These are phyloP conservation scores for Sporothrix luriei DNA, from an alignment of 2,329 filamentous ascomycete species.

Conservation along the genomic window DNA sequence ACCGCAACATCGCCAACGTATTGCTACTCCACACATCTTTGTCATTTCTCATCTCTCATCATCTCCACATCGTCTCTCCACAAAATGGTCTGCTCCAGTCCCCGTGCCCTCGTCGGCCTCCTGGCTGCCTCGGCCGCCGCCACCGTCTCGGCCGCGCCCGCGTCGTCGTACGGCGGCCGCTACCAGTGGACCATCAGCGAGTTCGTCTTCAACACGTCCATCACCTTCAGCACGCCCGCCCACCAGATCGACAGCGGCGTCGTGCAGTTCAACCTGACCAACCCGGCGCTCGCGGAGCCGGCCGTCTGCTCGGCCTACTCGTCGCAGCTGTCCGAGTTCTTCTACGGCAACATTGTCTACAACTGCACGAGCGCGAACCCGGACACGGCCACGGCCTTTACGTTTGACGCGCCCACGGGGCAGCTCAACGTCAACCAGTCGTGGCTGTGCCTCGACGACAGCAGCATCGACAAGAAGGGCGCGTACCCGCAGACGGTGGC, in stretches of 20 bases:
- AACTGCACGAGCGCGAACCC: conserved; percentile 45
- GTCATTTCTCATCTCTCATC: too few relatives aligned
- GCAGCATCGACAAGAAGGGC: conserved; percentile 44
- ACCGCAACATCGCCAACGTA: not conserved
- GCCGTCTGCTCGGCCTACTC: conserved; percentile 48
- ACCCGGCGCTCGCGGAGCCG: conserved; percentile 48
- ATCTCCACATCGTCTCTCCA: conserved; percentile 2
- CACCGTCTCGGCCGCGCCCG: not conserved
- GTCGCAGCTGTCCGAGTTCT: conserved; percentile 52
- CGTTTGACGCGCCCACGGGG: conserved; percentile 46
- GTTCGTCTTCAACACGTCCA: conserved; percentile 55
- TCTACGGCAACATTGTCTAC: conserved; percentile 53
- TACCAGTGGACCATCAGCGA: conserved; percentile 49
- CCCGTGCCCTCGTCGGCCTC: conserved; percentile 18
- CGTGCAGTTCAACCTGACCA: conserved; percentile 54
- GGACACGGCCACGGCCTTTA: conserved; percentile 46
- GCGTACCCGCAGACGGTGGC: conserved; percentile 45
- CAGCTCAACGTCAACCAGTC: conserved; percentile 52
- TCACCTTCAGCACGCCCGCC: conserved; percentile 54
- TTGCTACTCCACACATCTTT: too few relatives aligned
- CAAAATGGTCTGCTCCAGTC: conserved; percentile 30
- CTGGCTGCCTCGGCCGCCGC: conserved; percentile 26
- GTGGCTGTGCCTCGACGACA: conserved; percentile 52
- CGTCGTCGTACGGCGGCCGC: too few relatives aligned
- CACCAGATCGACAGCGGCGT: conserved; percentile 55